Percentiles rank a stretch among this genome's conserved stretches.
Conservation (phyloP, 208 protist species). For the Endotrypanum monterogeii region DNA sequence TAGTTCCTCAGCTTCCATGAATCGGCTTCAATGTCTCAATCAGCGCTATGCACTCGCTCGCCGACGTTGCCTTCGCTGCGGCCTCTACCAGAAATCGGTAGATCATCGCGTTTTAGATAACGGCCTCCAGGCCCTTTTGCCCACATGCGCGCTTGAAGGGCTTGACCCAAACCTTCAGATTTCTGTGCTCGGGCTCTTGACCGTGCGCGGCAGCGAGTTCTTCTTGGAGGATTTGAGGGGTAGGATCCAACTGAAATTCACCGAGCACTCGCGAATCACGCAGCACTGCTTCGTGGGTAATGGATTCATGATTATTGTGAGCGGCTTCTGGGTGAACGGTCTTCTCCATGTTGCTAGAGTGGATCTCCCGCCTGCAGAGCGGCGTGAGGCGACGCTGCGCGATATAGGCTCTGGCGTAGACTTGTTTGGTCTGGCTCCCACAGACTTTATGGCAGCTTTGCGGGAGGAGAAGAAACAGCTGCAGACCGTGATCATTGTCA, state of each 20-base stretch:
- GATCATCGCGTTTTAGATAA: constrained; percentile 33
- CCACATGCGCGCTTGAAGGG: constrained; percentile 79
- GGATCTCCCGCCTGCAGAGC: constrained; percentile 77
- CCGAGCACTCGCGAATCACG: constrained; percentile 21
- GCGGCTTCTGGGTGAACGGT: constrained; percentile 58
- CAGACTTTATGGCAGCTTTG: constrained; percentile 45
- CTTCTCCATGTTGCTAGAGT: constrained; percentile 47
- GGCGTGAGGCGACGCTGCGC: constrained; percentile 57
- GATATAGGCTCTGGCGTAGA: constrained; percentile 60
- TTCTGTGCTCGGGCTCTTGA: constrained; percentile 80
- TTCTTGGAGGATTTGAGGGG: constrained; percentile 79
- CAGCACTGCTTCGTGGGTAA: constrained; percentile 53
- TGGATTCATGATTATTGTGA: constrained; percentile 73
- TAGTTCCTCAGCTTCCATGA: constrained; percentile 1
- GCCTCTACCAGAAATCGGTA: constrained; percentile 67
- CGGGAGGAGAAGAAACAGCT: constrained; percentile 64
- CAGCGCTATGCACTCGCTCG: constrained; percentile 83
- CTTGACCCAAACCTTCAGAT: constrained; percentile 52
- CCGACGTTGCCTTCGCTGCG: constrained; percentile 77
- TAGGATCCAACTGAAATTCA: constrained; percentile 46
- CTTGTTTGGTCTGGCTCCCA: constrained; percentile 72
- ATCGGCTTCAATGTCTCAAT: constrained; percentile 63
- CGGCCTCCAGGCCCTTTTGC: constrained; percentile 54
- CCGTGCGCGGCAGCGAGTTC: constrained; percentile 40
- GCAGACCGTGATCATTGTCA: constrained; percentile 75